Base-by-base conservation (phyloP, 78 protist genomes). In the Parvularia atlantis region DNA sequence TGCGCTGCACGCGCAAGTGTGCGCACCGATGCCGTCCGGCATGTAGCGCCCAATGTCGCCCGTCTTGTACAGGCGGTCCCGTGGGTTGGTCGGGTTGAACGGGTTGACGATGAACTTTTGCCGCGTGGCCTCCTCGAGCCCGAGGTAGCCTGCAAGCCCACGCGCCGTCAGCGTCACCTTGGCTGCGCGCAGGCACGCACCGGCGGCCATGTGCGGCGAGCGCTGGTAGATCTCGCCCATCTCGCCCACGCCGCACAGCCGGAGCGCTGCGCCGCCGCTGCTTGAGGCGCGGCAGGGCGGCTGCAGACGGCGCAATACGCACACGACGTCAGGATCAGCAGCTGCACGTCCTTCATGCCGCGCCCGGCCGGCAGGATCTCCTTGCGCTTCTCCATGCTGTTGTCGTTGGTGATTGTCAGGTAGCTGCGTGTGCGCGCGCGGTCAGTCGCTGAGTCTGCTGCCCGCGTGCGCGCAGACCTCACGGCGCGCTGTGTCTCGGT, bases 11-110 rank as follows among this genome's bases (percentile, higher is more conserved):
- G n/a, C n/a, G n/a, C n/a, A n/a, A n/a, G n/a, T n/a, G n/a, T n/a
- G n/a, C n/a, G n/a, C n/a, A n/a, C n/a, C n/a, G n/a, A n/a, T 24
- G n/a, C 85, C 86, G 64, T 78, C 79, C 1, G 66, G 56, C 44
- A 66, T 7, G 77, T 71, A 85, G n/a, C 84, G 67, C 1, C 85
- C 90, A 17, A 85, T 54, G 63, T 85, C 90, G 24, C 90, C 90
- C 3, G 90, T 80, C 48, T 57, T 43, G 73, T 85, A 85, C 71
- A 80, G 0, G 24, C 67, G 41, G 73, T 84, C 89, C n/a, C 24
- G 0, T 5, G 56, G 39, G 24, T 35, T n/a, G 35, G 4, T 40
- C 17, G 43, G 22, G 6, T 28, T 6, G 30, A 85, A 76, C 39
- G 90, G 90, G 57, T 78, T 77, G 33, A 7, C 43, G 36, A 85